These are phyloP conservation scores for Wickerhamomyces hampshirensis DNA, from an alignment of 805 yeast species.

Conservation along the genomic window DNA sequence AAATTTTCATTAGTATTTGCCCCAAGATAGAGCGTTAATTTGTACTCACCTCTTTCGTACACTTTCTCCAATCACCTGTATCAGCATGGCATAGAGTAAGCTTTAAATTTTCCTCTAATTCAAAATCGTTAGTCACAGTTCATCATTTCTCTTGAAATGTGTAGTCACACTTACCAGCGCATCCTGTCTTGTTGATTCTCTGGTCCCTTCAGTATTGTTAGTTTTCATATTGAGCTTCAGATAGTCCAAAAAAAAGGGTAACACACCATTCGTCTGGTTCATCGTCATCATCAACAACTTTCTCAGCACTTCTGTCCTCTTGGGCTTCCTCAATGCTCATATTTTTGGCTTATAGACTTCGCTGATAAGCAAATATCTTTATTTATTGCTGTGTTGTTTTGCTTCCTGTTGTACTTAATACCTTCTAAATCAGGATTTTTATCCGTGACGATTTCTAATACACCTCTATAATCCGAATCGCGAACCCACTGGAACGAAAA, in stretches of 20 bases:
- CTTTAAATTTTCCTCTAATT: constrained; percentile 56
- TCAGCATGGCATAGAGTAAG: constrained; percentile 78
- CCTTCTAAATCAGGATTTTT: too few relatives aligned
- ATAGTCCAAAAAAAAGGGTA: too few relatives aligned
- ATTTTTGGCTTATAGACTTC: too few relatives aligned
- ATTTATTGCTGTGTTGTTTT: too few relatives aligned
- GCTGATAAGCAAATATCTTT: too few relatives aligned
- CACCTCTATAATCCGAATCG: too few relatives aligned
- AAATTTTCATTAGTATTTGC: too few relatives aligned
- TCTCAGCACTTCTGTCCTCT: too few relatives aligned
- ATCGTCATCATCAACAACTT: constrained; percentile 37
- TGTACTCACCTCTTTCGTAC: constrained; percentile 53
- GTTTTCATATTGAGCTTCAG: not conserved
- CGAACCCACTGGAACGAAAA: too few relatives aligned
- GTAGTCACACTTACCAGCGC: constrained; percentile 41
- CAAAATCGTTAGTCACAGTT: not conserved
- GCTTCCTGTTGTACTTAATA: too few relatives aligned
- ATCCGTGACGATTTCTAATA: too few relatives aligned
- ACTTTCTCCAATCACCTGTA: constrained; percentile 75
- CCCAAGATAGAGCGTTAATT: too few relatives aligned
- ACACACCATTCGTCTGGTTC: constrained; percentile 67
- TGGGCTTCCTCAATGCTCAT: not conserved
- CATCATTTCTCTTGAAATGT: not conserved
- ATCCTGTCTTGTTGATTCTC: constrained; percentile 71
- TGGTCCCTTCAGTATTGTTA: constrained; percentile 44